phyloP scores from a whole-genome alignment of 139 green algal species.

The Pleodorina starrii region DNA sequence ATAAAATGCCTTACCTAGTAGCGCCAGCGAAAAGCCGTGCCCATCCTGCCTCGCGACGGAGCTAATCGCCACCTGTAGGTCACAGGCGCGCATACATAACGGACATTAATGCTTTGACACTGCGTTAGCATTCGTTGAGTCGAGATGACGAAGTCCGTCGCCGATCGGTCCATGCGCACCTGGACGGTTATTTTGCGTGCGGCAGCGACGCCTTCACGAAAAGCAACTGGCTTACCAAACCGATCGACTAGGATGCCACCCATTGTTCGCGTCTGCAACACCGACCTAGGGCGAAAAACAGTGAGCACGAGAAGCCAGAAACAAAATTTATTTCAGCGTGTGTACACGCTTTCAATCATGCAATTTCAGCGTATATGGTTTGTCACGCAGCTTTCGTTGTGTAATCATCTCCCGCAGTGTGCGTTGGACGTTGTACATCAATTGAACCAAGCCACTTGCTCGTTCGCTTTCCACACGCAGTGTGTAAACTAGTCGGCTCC shows the following conservation, averaged over 20 bases:
- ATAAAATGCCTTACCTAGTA: too few relatives aligned
- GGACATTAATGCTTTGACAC: neutral
- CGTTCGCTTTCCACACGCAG: too few relatives aligned
- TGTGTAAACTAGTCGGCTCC: too few relatives aligned
- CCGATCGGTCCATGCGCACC: neutral
- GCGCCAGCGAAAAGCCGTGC: neutral
- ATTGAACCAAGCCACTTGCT: too few relatives aligned
- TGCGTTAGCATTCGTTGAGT: neutral
- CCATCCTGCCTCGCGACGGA: constrained; percentile 29
- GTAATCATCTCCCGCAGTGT: too few relatives aligned
- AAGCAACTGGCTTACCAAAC: constrained; percentile 45
- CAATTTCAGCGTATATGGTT: too few relatives aligned
- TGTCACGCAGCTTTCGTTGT: too few relatives aligned
- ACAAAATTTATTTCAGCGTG: too few relatives aligned
- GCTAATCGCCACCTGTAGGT: constrained; percentile 36
- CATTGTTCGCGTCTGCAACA: too few relatives aligned
- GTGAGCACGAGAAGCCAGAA: too few relatives aligned
- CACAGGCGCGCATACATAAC: neutral
- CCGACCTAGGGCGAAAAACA: too few relatives aligned
- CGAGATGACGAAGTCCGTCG: neutral
- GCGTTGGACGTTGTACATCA: neutral
- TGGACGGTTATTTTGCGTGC: constrained; percentile 38
- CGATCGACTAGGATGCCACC: constrained; percentile 38
- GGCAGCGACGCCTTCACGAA: constrained; percentile 41
- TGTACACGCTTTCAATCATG: too few relatives aligned